A percentile compares a stretch with the other conserved stretches of the same genome.
phyloP scores from a whole-genome alignment of 179 eudicot genomes.

The Nepenthes alata region DNA sequence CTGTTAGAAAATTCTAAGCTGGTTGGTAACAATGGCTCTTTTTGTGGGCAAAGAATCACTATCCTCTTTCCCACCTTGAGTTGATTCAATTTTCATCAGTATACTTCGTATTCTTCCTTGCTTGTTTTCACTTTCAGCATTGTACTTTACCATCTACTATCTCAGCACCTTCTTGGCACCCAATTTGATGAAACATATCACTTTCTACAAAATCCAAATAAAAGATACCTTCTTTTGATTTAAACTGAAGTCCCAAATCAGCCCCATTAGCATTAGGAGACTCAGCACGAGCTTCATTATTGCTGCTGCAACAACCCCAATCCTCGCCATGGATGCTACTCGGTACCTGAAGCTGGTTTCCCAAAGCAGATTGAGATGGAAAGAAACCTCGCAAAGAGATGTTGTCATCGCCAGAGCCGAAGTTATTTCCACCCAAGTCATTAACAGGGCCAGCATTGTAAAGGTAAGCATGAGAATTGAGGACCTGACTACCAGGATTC shows the following conservation, averaged over 20 bases:
- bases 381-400: slow-evolving; percentile 9
- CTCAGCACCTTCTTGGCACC: no score
- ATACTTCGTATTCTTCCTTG: no score
- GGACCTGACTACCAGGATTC: slow-evolving; percentile 17
- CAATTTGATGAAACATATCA: no score
- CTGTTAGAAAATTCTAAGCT: neutral
- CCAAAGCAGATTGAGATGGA: slow-evolving; percentile 11
- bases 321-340: slow-evolving; percentile 15
- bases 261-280: slow-evolving; percentile 12
- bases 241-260: slow-evolving; percentile 13
- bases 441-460: slow-evolving; percentile 1
- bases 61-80: no score
- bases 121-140: no score
- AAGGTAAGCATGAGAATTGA: slow-evolving; percentile 8
- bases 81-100: no score
- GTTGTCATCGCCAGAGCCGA: slow-evolving; percentile 11
- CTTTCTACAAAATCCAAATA: neutral
- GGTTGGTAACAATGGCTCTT: no score
- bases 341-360: slow-evolving; percentile 13
- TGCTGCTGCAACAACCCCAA: slow-evolving; percentile 16
- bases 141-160: no score
- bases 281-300: slow-evolving; percentile 15
- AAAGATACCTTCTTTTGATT: slow-evolving; percentile 19
- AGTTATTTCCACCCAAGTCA: slow-evolving; percentile 10
- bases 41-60: no score